Evolutionary conservation across 108 stramenopile genomes (phyloP).

Genomic region (Hondaea fermentalgiana): DNA sequence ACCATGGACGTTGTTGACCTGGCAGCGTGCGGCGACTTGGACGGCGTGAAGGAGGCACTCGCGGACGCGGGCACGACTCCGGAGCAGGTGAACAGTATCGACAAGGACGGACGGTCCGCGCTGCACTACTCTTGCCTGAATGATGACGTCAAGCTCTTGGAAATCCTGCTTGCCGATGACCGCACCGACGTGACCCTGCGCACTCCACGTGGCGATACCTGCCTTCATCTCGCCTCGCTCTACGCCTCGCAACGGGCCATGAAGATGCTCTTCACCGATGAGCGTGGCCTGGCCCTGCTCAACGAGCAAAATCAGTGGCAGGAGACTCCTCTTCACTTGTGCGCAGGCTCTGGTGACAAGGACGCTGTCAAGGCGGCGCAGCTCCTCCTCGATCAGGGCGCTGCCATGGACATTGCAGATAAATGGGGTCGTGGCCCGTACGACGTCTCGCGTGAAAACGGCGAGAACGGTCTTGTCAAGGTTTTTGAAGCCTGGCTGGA

Average conservation of each 20-base stretch:
- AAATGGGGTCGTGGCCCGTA: background rate
- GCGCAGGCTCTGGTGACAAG: conserved; percentile 27
- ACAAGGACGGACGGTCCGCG: conserved; percentile 27
- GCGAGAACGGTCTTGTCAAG: conserved; percentile 13
- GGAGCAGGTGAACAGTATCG: conserved; percentile 16
- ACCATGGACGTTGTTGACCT: conserved; percentile 17
- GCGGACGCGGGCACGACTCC: background rate
- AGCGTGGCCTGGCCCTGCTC: background rate
- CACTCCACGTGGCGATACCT: background rate
- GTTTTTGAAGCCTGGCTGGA: conserved; percentile 1
- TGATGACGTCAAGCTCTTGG: conserved; percentile 23
- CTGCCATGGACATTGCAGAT: background rate
- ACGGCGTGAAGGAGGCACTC: conserved; percentile 10
- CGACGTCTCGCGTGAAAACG: conserved; percentile 18
- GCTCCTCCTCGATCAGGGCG: conserved; percentile 11
- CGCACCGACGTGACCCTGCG: conserved; percentile 15
- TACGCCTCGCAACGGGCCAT: conserved; percentile 18
- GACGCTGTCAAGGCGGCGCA: background rate
- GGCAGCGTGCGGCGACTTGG: conserved; percentile 24
- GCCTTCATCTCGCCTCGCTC: conserved; percentile 19
- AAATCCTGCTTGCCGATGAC: conserved; percentile 12
- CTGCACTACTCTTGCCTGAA: conserved; percentile 35
- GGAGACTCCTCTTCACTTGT: conserved; percentile 25
- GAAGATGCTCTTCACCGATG: conserved; percentile 23
- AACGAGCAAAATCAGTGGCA: conserved; percentile 19